A percentile compares a stretch with the other conserved stretches of the same genome.
Evolutionary conservation across 805 yeast species (phyloP).

Genomic region (Myxozyma monticola): DNA sequence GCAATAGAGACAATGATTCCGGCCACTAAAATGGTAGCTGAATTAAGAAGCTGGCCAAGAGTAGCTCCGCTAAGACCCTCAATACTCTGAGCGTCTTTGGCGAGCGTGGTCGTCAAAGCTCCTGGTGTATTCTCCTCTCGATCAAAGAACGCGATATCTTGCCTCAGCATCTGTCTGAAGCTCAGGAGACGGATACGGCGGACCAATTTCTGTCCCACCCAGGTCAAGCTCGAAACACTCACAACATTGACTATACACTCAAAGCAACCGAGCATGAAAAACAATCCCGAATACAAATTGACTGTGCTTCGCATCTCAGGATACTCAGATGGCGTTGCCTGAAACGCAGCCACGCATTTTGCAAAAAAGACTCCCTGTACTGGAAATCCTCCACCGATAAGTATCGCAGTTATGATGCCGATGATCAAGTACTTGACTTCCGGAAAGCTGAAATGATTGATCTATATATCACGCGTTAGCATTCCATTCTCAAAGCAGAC

Average conservation of each 20-base stretch:
- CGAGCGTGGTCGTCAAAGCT: constrained; percentile 31
- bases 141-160: constrained; percentile 35
- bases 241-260: constrained; percentile 10
- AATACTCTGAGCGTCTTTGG: constrained; percentile 30
- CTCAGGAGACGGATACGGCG: constrained; percentile 30
- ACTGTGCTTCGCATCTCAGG: constrained; percentile 36
- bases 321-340: constrained; percentile 3
- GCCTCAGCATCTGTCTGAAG: constrained; percentile 33
- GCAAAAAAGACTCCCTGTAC: constrained; percentile 11
- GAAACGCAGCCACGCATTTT: constrained; percentile 9
- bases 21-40: constrained; percentile 41
- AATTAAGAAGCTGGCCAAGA: constrained; percentile 42
- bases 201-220: constrained; percentile 29
- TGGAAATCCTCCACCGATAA: constrained; percentile 19
- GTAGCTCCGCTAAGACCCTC: constrained; percentile 42
- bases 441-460: constrained; percentile 7
- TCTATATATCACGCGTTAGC: neutral
- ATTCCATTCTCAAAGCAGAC: neutral
- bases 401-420: constrained; percentile 9
- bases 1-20: constrained; percentile 44
- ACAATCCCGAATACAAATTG: constrained; percentile 11
- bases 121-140: constrained; percentile 33
- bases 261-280: constrained; percentile 19
- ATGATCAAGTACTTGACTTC: constrained; percentile 4
- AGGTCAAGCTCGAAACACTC: constrained; percentile 11